Percentiles rank a stretch among this genome's conserved stretches.
These are phyloP conservation scores for Closterium sp. DNA, from an alignment of 139 green algal species.

Conservation along the genomic window DNA sequence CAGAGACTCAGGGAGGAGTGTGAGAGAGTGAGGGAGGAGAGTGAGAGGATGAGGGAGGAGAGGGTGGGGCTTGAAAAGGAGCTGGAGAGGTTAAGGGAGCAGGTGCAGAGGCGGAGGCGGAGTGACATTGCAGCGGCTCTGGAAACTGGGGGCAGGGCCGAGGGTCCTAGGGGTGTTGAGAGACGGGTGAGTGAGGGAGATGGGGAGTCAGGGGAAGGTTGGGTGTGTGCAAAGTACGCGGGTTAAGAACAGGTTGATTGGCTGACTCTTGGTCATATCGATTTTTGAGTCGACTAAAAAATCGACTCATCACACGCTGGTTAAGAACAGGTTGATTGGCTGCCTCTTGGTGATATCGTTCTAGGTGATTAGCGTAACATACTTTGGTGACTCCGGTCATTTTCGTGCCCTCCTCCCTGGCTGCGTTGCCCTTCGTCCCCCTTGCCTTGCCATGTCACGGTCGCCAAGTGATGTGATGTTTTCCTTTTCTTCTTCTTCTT, in stretches of 20 bases:
- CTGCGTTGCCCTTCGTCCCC: no score
- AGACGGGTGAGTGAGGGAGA: neutral
- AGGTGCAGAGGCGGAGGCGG: neutral
- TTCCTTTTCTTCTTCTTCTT: no score
- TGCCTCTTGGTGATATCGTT: no score
- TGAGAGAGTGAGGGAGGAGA: neutral
- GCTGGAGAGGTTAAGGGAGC: neutral
- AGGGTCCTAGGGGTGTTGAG: constrained; percentile 8
- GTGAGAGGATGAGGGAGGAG: constrained; percentile 9
- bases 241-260: neutral
- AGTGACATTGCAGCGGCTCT: neutral
- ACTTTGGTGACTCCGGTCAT: no score
- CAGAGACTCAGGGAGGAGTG: constrained; percentile 11
- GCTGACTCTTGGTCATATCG: no score
- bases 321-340: no score
- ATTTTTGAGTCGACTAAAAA: no score
- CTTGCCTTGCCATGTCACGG: neutral
- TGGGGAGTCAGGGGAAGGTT: neutral
- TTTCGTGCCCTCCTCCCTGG: neutral
- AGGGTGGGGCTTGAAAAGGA: neutral
- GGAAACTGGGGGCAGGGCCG: neutral
- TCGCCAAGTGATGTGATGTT: neutral
- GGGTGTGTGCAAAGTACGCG: neutral
- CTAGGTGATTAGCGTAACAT: no score
- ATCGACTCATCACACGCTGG: no score